A percentile compares a stretch with the other conserved stretches of the same genome.
Conservation (phyloP, 1,139 yeast genomes). For the Scheffersomyces quercinus region DNA sequence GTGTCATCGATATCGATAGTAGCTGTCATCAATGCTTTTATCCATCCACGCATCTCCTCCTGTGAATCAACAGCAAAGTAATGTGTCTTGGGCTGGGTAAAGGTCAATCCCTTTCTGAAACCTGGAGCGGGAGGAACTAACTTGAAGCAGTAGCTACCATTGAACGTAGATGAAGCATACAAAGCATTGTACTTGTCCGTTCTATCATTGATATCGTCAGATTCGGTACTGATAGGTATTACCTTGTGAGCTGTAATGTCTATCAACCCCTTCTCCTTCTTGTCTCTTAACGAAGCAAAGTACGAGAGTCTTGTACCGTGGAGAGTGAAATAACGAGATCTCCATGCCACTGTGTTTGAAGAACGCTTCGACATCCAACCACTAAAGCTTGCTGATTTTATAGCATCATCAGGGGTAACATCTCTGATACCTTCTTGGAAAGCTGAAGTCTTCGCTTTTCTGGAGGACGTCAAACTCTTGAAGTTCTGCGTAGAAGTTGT, state of each 20-base stretch:
- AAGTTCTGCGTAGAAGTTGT: conserved; percentile 48
- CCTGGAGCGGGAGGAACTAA: conserved; percentile 98
- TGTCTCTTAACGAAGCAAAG: conserved; percentile 77
- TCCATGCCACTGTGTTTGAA: conserved; percentile 90
- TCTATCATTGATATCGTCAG: conserved; percentile 60
- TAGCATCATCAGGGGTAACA: conserved; percentile 76
- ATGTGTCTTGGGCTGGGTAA: conserved; percentile 94
- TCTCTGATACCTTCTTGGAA: conserved; percentile 88
- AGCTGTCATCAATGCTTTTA: conserved; percentile 91
- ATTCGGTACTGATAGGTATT: conserved; percentile 51
- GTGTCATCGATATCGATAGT: conserved; percentile 94
- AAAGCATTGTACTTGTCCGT: conserved; percentile 79
- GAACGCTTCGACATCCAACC: conserved; percentile 95
- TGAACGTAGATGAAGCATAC: conserved; percentile 91
- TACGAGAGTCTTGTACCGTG: conserved; percentile 94
- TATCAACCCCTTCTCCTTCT: conserved; percentile 85
- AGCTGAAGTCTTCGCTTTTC: conserved; percentile 79
- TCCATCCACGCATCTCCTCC: conserved; percentile 94
- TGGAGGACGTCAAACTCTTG: conserved; percentile 41
- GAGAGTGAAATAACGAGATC: conserved; percentile 81
- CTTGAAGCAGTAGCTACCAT: conserved; percentile 90
- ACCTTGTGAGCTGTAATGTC: conserved; percentile 96
- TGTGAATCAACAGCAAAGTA: conserved; percentile 91
- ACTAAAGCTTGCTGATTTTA: conserved; percentile 69
- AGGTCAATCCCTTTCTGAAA: conserved; percentile 88